These are phyloP conservation scores for Paratrypanosoma confusum DNA, from an alignment of 208 protist genomes.

Conservation along the genomic window DNA sequence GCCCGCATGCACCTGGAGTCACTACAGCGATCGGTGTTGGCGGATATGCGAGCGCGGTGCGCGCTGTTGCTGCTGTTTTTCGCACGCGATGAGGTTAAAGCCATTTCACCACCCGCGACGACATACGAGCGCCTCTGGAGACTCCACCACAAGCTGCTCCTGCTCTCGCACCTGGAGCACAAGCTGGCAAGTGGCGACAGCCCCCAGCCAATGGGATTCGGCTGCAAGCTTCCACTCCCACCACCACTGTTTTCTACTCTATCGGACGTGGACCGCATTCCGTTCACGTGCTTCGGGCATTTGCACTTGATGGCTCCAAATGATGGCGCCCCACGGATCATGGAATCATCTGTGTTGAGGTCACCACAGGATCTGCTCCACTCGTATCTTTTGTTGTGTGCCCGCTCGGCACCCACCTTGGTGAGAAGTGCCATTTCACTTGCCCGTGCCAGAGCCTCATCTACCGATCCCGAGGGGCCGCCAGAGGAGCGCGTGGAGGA, in stretches of 20 bases:
- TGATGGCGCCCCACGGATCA: too few relatives aligned
- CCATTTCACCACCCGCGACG: conserved; percentile 42
- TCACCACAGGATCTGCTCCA: too few relatives aligned
- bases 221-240: conserved; percentile 1
- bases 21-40: conserved; percentile 19
- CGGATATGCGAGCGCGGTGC: conserved; percentile 35
- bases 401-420: too few relatives aligned
- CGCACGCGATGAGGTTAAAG: conserved; percentile 63
- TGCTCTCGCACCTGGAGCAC: conserved; percentile 10
- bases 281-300: conserved; percentile 14
- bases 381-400: too few relatives aligned
- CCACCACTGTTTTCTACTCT: conserved; percentile 9
- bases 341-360: too few relatives aligned
- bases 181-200: not conserved
- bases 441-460: too few relatives aligned
- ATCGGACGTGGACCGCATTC: too few relatives aligned
- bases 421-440: too few relatives aligned
- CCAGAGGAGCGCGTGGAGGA: too few relatives aligned
- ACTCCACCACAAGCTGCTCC: conserved; percentile 23
- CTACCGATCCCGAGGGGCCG: too few relatives aligned
- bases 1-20: conserved; percentile 8
- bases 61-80: conserved; percentile 73
- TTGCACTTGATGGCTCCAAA: too few relatives aligned
- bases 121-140: conserved; percentile 43
- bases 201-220: conserved; percentile 11